Percentiles rank a stretch among this genome's conserved stretches.
Evolutionary conservation across 352 stramenopile species (phyloP).

Genomic region (Lagenidium giganteum): DNA sequence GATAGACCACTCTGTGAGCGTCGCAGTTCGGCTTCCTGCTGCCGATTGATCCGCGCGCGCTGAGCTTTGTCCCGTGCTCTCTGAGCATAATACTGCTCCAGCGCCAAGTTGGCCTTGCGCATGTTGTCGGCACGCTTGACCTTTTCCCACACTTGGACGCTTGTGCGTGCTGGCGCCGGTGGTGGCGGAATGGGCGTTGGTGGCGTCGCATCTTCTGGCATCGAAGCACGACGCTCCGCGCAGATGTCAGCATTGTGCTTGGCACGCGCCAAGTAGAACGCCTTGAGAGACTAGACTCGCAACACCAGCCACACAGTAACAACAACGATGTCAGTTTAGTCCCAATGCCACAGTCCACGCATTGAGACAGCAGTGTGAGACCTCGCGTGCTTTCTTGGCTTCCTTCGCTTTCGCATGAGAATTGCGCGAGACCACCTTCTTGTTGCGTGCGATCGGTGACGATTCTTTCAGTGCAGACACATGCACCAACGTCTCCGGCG

Average conservation of each 20-base stretch:
- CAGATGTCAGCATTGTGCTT: conserved; percentile 32
- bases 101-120: conserved; percentile 7
- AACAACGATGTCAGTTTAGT: no score
- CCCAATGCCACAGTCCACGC: no score
- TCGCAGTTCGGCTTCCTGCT: no score
- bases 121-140: conserved; percentile 15
- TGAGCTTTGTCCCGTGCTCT: conserved; percentile 13
- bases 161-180: conserved; percentile 11
- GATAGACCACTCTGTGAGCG: neutral
- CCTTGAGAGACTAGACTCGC: conserved; percentile 35
- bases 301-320: no score
- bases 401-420: no score
- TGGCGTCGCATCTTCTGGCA: no score
- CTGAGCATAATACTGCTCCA: conserved; percentile 20
- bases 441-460: no score
- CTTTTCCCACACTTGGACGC: conserved; percentile 10
- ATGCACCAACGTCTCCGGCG: no score
- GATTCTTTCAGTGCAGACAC: no score
- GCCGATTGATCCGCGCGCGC: conserved; percentile 20
- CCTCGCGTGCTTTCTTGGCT: no score
- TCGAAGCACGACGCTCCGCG: conserved; percentile 17
- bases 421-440: no score
- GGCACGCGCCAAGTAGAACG: conserved; percentile 37
- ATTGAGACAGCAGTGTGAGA: no score
- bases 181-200: conserved; percentile 15